Base-by-base conservation (phyloP, 1,139 yeast genomes). In the Geotrichum reessii region DNA sequence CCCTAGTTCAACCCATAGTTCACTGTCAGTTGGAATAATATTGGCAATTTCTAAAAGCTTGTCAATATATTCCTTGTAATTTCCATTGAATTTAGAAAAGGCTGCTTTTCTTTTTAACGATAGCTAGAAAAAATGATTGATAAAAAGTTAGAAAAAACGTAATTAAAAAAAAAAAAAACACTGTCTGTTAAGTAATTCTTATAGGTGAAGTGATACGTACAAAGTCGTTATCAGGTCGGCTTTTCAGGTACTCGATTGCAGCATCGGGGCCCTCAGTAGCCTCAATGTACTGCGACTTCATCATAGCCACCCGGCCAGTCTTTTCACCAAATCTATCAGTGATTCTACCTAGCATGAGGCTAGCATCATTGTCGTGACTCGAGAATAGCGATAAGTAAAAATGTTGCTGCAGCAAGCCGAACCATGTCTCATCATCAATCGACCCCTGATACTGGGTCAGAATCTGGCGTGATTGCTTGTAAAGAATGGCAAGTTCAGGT, bases 1-100 rank as follows among this genome's bases (percentile, higher is more conserved):
- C 5, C 84, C 87, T 60, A 90, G 76, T 71, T 88, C 95, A 52
- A 83, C 78, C 96, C 95, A 90, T 0, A 88, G 75, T 63, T 86
- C 83, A 6, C 81, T 74, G 71, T 93, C 98, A 33, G 84, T 71
- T 0, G 97, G 97, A 64, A 80, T 82, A 57, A 77, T 69, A 55
- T 81, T 81, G 56, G 85, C 71, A 65, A 79, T 81, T 59, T 73
- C 75, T 44, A 74, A 71, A 63, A 87, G 75, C 62, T 78, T 80
- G 52, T 74, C 73, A 51, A 84, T 78, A 67, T 83, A 85, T 11
- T 63, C 72, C 70, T 66, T 71, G 64, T 61, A 56, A 53, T 71
- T 67, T 11, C 69, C 71, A 12, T 61, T 64, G 55, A 66, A 67
- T 57, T 71, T 74, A 7, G 68, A 61, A 37, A 76, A 56, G 8